These are phyloP conservation scores for Huntiella moniliformis DNA, from an alignment of 2,329 filamentous ascomycete genomes.

Conservation along the genomic window DNA sequence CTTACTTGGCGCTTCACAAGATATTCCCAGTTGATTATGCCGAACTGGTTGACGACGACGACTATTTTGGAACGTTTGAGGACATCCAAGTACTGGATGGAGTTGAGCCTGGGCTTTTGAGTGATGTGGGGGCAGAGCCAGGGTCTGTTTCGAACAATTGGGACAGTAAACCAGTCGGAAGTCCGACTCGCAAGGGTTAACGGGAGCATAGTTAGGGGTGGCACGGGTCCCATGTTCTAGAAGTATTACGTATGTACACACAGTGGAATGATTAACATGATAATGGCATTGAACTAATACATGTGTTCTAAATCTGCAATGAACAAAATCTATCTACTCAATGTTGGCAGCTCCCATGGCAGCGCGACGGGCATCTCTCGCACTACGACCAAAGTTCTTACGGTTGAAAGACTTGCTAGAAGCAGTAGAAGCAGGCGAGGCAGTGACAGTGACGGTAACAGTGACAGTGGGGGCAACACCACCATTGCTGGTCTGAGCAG, in stretches of 20 bases:
- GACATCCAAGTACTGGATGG: background rate
- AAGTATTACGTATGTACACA: background rate
- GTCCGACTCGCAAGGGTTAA: background rate
- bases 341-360: constrained; percentile 11
- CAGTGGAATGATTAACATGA: background rate
- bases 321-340: background rate
- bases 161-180: background rate
- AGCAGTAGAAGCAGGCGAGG: background rate
- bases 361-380: constrained; percentile 12
- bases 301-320: background rate
- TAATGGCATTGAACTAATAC: background rate
- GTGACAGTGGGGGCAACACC: background rate
- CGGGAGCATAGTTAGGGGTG: background rate
- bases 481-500: background rate
- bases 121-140: too few relatives aligned
- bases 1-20: constrained; percentile 13
- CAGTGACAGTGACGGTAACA: background rate
- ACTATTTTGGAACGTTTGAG: constrained; percentile 17
- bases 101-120: too few relatives aligned
- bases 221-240: background rate
- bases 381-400: constrained; percentile 10
- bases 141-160: background rate
- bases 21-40: constrained; percentile 14
- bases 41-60: constrained; percentile 14
- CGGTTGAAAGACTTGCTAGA: background rate